Evolutionary conservation across 73 alveolate genomes (phyloP), one percentile per base, ranked within the genome.

Genomic region (Tetrahymena thermophila): DNA sequence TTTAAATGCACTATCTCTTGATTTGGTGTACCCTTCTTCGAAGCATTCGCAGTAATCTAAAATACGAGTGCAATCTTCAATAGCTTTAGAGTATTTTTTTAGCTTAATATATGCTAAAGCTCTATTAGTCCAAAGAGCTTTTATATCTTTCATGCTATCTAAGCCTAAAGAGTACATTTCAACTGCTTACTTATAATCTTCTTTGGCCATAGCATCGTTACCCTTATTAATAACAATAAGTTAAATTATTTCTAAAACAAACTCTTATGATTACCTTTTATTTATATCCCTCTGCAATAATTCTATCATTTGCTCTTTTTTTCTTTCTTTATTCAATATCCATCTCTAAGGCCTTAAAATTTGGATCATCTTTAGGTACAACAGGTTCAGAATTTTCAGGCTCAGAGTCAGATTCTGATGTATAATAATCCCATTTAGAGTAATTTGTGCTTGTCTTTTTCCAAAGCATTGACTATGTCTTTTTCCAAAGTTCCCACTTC

Each of bases 371-470:
- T 94, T 98, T 98, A 35, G 99, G 99, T 38, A 99, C 97, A 56
- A 99, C 98, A 11, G 99, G 99, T 43, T 99, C 99, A 15, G 97
- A 83, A 28, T 96, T 94, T 71, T 96, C 98, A 83, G 97, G 98
- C 23, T 97, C 99, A 34, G 98, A 99, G 93, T 97, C 99, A 42
- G 99, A 98, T 56, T 98, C 98, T 85, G 98, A 98, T 84, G 97
- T 98, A 94, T 98, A 99, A 98, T 96, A 98, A 58, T 99, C 99
- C 99, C 99, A 99, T 96, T 99, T 99, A 42, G 97, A 98, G 96
- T 99, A 98, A 94, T 99, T 99, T 31, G 99, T 98, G 71, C 99
- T 97, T 15, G 98, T 98, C 96, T 98, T 98, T 94, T 98, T 98
- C 97, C 99, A 98, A 85, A 98, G 97, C 97, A 98, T 97, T 14